phyloP scores from a whole-genome alignment of 2,329 filamentous ascomycete genomes.

The Grosmannia huntii region DNA sequence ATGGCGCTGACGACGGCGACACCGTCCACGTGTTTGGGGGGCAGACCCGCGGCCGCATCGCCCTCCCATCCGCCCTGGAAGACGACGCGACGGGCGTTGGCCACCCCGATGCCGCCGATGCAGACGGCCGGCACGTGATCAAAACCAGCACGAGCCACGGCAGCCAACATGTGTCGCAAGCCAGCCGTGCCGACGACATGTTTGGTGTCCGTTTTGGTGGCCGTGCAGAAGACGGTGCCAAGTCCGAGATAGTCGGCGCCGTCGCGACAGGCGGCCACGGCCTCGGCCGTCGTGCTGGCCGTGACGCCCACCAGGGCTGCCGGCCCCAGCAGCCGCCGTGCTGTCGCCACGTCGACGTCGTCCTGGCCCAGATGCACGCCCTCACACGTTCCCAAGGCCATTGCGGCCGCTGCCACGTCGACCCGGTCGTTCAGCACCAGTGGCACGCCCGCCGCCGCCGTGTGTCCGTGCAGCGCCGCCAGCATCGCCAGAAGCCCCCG shows the following conservation, averaged over 20 bases:
- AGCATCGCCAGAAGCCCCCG: slow-evolving; percentile 58
- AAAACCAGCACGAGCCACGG: slow-evolving; percentile 38
- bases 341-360: slow-evolving; percentile 53
- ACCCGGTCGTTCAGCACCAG: slow-evolving; percentile 88
- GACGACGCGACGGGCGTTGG: slow-evolving; percentile 62
- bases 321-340: slow-evolving; percentile 59
- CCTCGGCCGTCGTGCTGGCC: slow-evolving; percentile 63
- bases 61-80: slow-evolving; percentile 44
- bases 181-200: slow-evolving; percentile 64
- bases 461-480: slow-evolving; percentile 57
- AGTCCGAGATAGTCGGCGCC: slow-evolving; percentile 90
- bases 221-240: slow-evolving; percentile 77
- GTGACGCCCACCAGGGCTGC: slow-evolving; percentile 81
- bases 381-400: slow-evolving; percentile 74
- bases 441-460: slow-evolving; percentile 52
- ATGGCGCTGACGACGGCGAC: slow-evolving; percentile 86
- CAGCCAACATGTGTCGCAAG: slow-evolving; percentile 50
- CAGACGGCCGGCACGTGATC: slow-evolving; percentile 53
- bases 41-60: not conserved
- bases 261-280: slow-evolving; percentile 52
- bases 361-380: slow-evolving; percentile 93
- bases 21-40: slow-evolving; percentile 55
- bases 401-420: slow-evolving; percentile 75
- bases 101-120: slow-evolving; percentile 76
- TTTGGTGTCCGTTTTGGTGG: slow-evolving; percentile 60